Base-by-base conservation (phyloP, 331 rosid genomes). In the Quercus lobata region DNA sequence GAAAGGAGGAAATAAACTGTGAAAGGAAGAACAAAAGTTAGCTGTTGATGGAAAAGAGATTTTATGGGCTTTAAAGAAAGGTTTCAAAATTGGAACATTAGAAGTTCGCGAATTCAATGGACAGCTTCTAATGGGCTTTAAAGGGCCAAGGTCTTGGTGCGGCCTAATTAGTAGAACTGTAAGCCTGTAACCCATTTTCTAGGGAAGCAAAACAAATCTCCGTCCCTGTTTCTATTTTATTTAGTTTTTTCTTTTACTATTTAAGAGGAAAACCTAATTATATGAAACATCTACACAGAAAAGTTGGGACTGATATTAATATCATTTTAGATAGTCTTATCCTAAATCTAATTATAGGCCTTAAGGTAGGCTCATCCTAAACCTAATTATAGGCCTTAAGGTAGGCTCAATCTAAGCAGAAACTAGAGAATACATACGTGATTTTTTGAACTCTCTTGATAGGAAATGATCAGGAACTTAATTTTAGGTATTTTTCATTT, bases 381-480 rank as follows among this genome's bases (percentile, higher is more conserved):
- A 62, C 69, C 29, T 62, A 5, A 25, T 62, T 34, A 12, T 62
- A 4, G 37, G 32, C 68, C 68, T 57, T 57, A 57, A 55, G 21
- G 18, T 18, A 55, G 60, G 22, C 22, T 55, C 60, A 18, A 17
- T n/a, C 0, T 7, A n/a, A 55, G 10, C 60, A 17, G 6, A 55
- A 55, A 55, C 25, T 21, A 6, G 2, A 57, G 54, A 49, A 12
- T 0, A 49, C 1, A 2, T 12, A 3, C 12, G 53, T 0, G 5
- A 49, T 49, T 49, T 49, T 14, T 12, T 37, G 46, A 37, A 37
- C 11, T 37, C 46, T 8, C 1, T 8, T 37, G 11, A 37, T 7
- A 0, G 3, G 11, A 0, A 37, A 37, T 0, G 46, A 8, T 0
- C 0, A 35, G 0, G 10, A 35, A 0, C 44, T 35, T 35, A 35